phyloP scores from a whole-genome alignment of 345 rosid species.

The Hibiscus tridactylites region DNA sequence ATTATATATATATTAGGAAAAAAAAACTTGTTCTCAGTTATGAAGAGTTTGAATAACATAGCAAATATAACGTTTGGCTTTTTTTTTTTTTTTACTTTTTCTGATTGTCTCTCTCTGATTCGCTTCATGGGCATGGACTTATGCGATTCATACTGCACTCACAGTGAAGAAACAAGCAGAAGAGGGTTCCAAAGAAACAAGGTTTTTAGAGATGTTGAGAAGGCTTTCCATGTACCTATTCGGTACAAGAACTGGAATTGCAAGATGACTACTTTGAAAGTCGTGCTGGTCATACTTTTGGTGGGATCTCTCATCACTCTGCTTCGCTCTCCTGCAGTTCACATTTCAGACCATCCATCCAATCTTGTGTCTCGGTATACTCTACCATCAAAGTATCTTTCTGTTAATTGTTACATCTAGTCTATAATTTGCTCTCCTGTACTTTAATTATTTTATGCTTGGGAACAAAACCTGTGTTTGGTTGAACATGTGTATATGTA shows the following conservation, averaged over 20 bases:
- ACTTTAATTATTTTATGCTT: background rate
- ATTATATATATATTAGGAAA: background rate
- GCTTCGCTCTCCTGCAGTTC: constrained; percentile 54
- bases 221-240: constrained; percentile 45
- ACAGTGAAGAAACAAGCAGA: constrained; percentile 51
- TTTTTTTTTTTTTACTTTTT: background rate
- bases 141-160: background rate
- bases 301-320: constrained; percentile 54
- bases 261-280: constrained; percentile 41
- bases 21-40: background rate
- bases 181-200: constrained; percentile 40
- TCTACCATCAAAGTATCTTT: background rate
- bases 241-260: constrained; percentile 50
- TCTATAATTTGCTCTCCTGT: background rate
- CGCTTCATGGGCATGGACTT: constrained; percentile 1
- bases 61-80: background rate
- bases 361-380: constrained; percentile 10
- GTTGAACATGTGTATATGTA: background rate
- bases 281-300: constrained; percentile 44
- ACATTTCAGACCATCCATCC: constrained; percentile 47
- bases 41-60: background rate
- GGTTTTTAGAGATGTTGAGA: constrained; percentile 57
- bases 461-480: background rate
- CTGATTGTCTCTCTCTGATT: background rate
- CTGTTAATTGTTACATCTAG: background rate